Evolutionary conservation across 495 filamentous ascomycete genomes (phyloP).

Genomic region (Bacidia gigantensis): DNA sequence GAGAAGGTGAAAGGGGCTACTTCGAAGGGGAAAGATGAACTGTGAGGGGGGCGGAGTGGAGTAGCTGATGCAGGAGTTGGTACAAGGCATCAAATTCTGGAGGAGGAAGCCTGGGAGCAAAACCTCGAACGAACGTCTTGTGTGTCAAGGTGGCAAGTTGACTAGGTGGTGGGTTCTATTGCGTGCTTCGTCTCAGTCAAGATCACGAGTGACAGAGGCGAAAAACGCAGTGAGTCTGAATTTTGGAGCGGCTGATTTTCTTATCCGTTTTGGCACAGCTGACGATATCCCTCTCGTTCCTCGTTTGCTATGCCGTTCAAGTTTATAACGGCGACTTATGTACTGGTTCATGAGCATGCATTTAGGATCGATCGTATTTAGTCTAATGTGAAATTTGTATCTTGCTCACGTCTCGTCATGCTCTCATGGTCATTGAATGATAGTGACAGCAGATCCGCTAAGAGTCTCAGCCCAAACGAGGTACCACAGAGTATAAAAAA

Average conservation of each 20-base stretch:
- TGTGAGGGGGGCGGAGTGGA: slow-evolving; percentile 26
- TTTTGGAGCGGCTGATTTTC: not conserved
- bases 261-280: not conserved
- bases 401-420: no score
- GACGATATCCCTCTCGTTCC: not conserved
- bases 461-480: no score
- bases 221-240: not conserved
- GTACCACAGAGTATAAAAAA: no score
- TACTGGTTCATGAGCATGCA: not conserved
- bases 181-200: not conserved
- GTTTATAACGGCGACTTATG: not conserved
- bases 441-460: no score
- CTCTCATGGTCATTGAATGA: no score
- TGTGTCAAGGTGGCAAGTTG: not conserved
- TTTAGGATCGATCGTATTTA: no score
- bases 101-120: not conserved
- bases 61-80: not conserved
- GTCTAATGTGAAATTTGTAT: no score
- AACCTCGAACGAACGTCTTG: not conserved
- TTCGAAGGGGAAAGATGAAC: slow-evolving; percentile 40
- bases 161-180: not conserved
- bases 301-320: not conserved
- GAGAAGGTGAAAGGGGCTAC: slow-evolving; percentile 27
- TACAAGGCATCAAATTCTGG: not conserved
- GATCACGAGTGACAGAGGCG: no score